Base-by-base conservation (phyloP, 78 protist genomes). In the Dictyostelium citrinum region DNA sequence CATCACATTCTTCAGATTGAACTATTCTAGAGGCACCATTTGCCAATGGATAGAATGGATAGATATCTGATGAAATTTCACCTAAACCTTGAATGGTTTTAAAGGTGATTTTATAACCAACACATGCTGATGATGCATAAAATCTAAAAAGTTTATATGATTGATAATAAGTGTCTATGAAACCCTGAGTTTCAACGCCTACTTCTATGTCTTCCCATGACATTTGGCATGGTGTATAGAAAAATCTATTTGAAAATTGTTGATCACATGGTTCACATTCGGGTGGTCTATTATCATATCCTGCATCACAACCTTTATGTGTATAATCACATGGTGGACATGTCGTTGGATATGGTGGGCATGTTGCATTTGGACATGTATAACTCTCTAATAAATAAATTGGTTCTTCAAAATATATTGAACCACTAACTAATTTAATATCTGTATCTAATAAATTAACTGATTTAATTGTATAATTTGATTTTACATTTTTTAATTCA, bases 311-410 rank as follows among this genome's bases (percentile, higher is more conserved):
- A 10, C 85, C 86, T 11, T 20, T 17, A 78, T 45, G 49, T 35
- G 93, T 88, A 31, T 46, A 88, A 33, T 88, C 93, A 67, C 93
- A 88, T 41, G 93, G 93, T 46, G 81, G 85, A 78, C 93, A 88
- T 46, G 41, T 55, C 0, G 41, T 46, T n/a, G 60, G 33, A 55
- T 80, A 71, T 1, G 83, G 27, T 17, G 27, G 17, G 61, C 85
- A 78, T 29, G 35, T 78, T 37, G 51, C 51, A 45, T 67, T 78
- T 64, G 93, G 31, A 68, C 93, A 88, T n/a, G 82, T 33, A 43
- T 78, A 51, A 41, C 81, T 78, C 2, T 88, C 81, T 14, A 88
- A 78, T n/a, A 43, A 8, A 78, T 88, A 88, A n/a, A 88, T 14
- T 61, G 37, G 60, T 41, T 88, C 64, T 17, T 78, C 85, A 35